phyloP scores from a whole-genome alignment of 805 yeast species.

The Sungouiozyma ichnusensis region DNA sequence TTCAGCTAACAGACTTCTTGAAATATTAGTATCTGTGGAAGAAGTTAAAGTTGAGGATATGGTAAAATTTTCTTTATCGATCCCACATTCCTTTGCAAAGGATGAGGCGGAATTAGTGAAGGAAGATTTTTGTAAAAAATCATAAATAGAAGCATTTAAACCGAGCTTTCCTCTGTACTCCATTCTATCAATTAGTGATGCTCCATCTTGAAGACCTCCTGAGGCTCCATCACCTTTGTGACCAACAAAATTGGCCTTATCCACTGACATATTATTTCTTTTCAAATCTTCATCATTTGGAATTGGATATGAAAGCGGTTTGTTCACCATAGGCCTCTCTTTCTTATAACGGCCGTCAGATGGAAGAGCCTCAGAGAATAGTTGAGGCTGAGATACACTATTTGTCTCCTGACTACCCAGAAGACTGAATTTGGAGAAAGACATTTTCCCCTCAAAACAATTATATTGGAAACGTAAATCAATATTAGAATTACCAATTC shows the following conservation, averaged over 20 bases:
- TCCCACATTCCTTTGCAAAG: conserved; percentile 67
- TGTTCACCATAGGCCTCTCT: not conserved
- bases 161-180: conserved; percentile 1
- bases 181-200: too few species aligned
- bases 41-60: not conserved
- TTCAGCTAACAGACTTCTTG: conserved; percentile 77
- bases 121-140: conserved; percentile 67
- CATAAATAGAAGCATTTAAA: conserved; percentile 69
- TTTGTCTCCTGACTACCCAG: not conserved
- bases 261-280: not conserved
- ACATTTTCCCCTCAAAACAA: too few species aligned
- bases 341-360: not conserved
- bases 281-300: not conserved
- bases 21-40: conserved; percentile 44
- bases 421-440: not conserved
- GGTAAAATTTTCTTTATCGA: conserved; percentile 18
- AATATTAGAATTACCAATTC: too few species aligned
- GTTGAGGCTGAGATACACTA: not conserved
- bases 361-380: not conserved
- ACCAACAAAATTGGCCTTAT: not conserved
- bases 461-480: too few species aligned
- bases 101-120: conserved; percentile 60
- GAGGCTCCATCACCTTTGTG: too few species aligned
- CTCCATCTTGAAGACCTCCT: too few species aligned
- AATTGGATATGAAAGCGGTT: not conserved